These are phyloP conservation scores for Aurantiochytrium sp. DNA, from an alignment of 108 stramenopile species.

Conservation along the genomic window DNA sequence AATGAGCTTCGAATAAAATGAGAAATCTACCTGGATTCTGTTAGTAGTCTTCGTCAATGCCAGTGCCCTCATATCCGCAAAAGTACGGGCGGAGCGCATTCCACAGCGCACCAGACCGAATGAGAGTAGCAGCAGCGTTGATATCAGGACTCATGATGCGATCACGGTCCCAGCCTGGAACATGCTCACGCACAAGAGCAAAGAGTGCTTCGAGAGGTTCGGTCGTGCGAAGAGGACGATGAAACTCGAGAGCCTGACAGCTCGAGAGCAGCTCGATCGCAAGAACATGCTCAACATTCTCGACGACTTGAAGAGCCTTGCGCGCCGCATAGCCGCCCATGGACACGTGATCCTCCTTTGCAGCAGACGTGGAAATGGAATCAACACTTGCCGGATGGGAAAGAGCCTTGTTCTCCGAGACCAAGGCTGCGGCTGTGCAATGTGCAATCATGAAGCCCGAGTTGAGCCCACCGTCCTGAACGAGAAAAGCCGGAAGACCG, in stretches of 20 bases:
- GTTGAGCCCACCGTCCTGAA: slow-evolving; percentile 27
- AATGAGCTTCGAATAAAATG: no score
- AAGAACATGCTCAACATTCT: slow-evolving; percentile 25
- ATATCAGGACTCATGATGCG: slow-evolving; percentile 23
- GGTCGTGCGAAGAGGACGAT: slow-evolving; percentile 25
- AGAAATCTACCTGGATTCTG: no score
- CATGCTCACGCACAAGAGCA: not conserved
- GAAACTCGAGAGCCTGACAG: slow-evolving; percentile 27
- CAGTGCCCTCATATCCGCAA: not conserved
- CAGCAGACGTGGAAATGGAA: slow-evolving; percentile 23
- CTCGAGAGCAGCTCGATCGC: slow-evolving; percentile 29
- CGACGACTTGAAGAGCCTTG: slow-evolving; percentile 21
- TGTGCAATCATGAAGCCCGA: slow-evolving; percentile 39
- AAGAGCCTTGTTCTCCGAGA: slow-evolving; percentile 27
- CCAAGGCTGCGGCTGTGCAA: slow-evolving; percentile 30
- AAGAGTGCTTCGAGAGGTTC: slow-evolving; percentile 17
- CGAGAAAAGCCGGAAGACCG: slow-evolving; percentile 28
- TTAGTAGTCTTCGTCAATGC: not conserved
- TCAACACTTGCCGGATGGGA: slow-evolving; percentile 24
- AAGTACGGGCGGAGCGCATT: not conserved
- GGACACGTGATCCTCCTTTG: slow-evolving; percentile 35
- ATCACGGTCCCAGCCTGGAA: slow-evolving; percentile 15
- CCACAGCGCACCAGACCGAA: slow-evolving; percentile 19
- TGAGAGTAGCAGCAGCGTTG: slow-evolving; percentile 1
- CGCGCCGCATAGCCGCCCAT: slow-evolving; percentile 29